Evolutionary conservation across 208 protist genomes (phyloP).

Genomic region (Phytomonas serpens): DNA sequence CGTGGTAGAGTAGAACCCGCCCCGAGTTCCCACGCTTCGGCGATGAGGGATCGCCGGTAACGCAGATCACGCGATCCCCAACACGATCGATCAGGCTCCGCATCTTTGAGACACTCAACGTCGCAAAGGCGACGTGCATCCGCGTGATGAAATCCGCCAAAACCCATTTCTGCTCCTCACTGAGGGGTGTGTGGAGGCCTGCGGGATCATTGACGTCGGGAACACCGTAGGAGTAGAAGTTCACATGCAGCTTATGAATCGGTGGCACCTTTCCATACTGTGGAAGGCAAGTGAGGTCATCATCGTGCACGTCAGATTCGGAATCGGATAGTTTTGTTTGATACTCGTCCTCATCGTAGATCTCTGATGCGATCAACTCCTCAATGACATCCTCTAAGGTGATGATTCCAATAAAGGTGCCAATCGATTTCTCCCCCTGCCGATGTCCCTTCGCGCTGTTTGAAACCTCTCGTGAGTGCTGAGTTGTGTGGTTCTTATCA

Average conservation of each 20-base stretch:
- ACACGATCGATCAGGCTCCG: constrained; percentile 50
- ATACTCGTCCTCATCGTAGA: constrained; percentile 77
- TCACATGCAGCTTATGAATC: constrained; percentile 30
- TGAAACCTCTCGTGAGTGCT: not conserved
- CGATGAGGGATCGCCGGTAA: not conserved
- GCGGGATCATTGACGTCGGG: constrained; percentile 4
- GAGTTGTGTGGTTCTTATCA: not conserved
- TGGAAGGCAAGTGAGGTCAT: constrained; percentile 6
- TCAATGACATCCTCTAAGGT: constrained; percentile 82
- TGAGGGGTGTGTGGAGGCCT: constrained; percentile 15
- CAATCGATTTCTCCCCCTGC: not conserved
- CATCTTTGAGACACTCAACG: constrained; percentile 45
- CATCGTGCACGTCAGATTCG: constrained; percentile 6
- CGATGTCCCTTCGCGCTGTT: not conserved
- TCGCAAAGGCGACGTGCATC: constrained; percentile 46
- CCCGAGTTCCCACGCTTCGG: not conserved
- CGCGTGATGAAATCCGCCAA: constrained; percentile 53
- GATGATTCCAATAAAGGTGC: constrained; percentile 35
- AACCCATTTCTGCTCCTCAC: constrained; percentile 56
- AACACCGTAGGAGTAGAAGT: constrained; percentile 68
- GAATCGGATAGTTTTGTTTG: not conserved
- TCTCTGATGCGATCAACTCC: constrained; percentile 52
- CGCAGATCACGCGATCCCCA: constrained; percentile 32
- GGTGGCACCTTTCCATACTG: constrained; percentile 6
- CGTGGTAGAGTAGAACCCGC: constrained; percentile 23